These are phyloP conservation scores for Fusarium compactum DNA, from an alignment of 2,329 filamentous ascomycete genomes.

Conservation along the genomic window DNA sequence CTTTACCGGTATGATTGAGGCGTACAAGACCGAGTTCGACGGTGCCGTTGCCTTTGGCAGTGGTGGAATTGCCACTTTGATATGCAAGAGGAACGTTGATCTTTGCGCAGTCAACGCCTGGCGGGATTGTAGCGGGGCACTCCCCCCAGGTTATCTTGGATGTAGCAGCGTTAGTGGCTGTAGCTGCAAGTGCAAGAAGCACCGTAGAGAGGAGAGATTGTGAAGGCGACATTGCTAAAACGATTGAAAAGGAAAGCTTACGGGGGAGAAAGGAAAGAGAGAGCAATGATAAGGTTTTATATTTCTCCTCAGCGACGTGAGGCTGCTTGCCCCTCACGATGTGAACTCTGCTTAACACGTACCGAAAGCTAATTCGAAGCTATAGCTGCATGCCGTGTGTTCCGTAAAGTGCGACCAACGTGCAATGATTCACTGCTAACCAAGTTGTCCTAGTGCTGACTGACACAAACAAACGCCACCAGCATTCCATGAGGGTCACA, in stretches of 20 bases:
- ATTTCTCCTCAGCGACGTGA: conserved; percentile 2
- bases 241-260: not conserved
- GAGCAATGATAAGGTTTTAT: not conserved
- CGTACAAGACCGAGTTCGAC: conserved; percentile 20
- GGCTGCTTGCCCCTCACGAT: conserved; percentile 9
- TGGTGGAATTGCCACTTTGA: conserved; percentile 28
- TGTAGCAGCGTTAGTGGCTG: not conserved
- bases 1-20: conserved; percentile 33
- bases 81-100: conserved; percentile 38
- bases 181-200: conserved; percentile 6
- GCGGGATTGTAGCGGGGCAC: conserved; percentile 19
- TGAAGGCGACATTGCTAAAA: not conserved
- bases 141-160: conserved; percentile 17
- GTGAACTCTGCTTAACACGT: not conserved
- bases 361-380: conserved; percentile 19
- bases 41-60: conserved; percentile 15
- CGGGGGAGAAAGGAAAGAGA: not conserved
- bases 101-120: conserved; percentile 35
- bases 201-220: not conserved
- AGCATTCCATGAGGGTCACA: not conserved
- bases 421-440: not conserved
- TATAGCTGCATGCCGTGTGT: conserved; percentile 6
- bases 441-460: conserved; percentile 26
- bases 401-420: not conserved
- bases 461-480: conserved; percentile 14